phyloP scores from a whole-genome alignment of 352 stramenopile species.

The Globisporangium splendens region DNA sequence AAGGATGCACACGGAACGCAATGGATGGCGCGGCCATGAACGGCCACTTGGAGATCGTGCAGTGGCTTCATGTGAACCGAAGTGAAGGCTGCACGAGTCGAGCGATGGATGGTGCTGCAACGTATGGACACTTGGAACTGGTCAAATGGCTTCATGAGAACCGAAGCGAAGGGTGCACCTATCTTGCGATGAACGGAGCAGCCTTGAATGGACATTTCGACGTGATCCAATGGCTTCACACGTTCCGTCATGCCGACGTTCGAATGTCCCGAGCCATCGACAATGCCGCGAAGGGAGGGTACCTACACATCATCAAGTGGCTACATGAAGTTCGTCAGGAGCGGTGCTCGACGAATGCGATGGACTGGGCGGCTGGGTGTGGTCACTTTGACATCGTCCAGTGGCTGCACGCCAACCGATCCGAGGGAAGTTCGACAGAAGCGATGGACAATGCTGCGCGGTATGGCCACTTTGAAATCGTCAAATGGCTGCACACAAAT shows the following conservation, averaged over 20 bases:
- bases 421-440: not conserved
- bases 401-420: not conserved
- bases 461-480: slow-evolving; percentile 1
- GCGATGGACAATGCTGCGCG: slow-evolving; percentile 6
- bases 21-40: slow-evolving; percentile 2
- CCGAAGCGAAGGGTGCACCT: not conserved
- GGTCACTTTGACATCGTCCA: too few species aligned
- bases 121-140: not conserved
- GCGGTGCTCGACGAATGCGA: too few species aligned
- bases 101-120: not conserved
- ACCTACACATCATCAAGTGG: too few species aligned
- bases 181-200: not conserved
- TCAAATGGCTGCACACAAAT: slow-evolving; percentile 6
- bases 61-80: not conserved
- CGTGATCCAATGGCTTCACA: not conserved
- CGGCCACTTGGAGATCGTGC: slow-evolving; percentile 7
- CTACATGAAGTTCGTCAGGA: too few species aligned
- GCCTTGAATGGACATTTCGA: not conserved
- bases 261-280: too few species aligned
- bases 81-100: slow-evolving; percentile 1
- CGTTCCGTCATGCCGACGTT: too few species aligned
- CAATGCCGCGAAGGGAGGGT: too few species aligned
- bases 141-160: not conserved
- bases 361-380: too few species aligned
- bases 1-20: slow-evolving; percentile 4